These are phyloP conservation scores for Epicoccum sorghinum DNA, from an alignment of 2,329 filamentous ascomycete species.

Conservation along the genomic window DNA sequence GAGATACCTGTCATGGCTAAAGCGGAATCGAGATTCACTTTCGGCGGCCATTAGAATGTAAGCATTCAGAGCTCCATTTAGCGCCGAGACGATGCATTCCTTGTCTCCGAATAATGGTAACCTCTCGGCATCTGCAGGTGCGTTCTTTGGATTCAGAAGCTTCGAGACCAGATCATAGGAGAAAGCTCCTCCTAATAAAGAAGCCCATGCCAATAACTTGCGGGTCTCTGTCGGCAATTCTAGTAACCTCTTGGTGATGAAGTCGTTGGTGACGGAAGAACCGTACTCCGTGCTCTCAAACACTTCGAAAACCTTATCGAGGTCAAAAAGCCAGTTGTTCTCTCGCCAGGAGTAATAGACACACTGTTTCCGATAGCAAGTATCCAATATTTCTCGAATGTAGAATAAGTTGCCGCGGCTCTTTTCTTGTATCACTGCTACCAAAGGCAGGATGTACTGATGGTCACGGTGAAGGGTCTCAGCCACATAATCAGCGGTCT, in stretches of 20 bases:
- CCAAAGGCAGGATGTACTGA: constrained; percentile 76
- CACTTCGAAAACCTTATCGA: constrained; percentile 84
- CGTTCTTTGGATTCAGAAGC: constrained; percentile 74
- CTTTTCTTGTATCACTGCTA: constrained; percentile 86
- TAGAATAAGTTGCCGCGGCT: constrained; percentile 90
- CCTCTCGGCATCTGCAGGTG: constrained; percentile 49
- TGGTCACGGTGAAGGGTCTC: constrained; percentile 75
- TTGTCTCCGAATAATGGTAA: constrained; percentile 61
- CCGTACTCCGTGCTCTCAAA: constrained; percentile 81
- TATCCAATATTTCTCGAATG: constrained; percentile 86
- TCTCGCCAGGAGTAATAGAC: constrained; percentile 90
- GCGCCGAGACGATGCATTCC: constrained; percentile 74
- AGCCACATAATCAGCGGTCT: constrained; percentile 83
- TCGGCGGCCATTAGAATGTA: constrained; percentile 84
- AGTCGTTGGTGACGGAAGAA: constrained; percentile 79
- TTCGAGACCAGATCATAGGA: constrained; percentile 81
- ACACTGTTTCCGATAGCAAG: constrained; percentile 83
- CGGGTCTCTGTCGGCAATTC: constrained; percentile 78
- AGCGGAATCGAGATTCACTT: constrained; percentile 83
- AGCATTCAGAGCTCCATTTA: constrained; percentile 81
- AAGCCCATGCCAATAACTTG: constrained; percentile 83
- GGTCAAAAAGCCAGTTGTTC: constrained; percentile 77
- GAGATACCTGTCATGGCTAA: constrained; percentile 86
- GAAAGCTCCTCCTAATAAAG: constrained; percentile 80
- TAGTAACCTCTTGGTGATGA: constrained; percentile 77